phyloP scores from a whole-genome alignment of 495 filamentous ascomycete genomes.

The Tuber borchii region DNA sequence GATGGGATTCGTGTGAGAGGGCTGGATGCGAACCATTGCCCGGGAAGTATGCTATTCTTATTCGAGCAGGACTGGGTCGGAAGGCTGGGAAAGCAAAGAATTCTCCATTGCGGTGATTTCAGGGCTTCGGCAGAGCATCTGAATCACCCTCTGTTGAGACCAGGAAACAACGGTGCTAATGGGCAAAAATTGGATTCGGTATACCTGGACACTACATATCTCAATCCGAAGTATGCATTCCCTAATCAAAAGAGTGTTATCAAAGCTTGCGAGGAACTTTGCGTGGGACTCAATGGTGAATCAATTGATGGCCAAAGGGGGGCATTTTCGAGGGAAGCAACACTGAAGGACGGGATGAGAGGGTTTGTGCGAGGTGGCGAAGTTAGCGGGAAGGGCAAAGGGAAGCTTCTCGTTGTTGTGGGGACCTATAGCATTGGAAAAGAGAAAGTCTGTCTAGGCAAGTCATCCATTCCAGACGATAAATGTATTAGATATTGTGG shows the following conservation, averaged over 20 bases:
- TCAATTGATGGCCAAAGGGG: conserved; percentile 45
- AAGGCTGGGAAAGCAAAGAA: conserved; percentile 58
- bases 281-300: conserved; percentile 59
- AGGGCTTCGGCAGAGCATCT: conserved; percentile 83
- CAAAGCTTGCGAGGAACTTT: conserved; percentile 80
- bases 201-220: conserved; percentile 95
- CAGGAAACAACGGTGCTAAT: conserved; percentile 55
- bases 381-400: conserved; percentile 28
- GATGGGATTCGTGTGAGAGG: conserved; percentile 81
- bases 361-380: conserved; percentile 13
- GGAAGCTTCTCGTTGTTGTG: conserved; percentile 79
- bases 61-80: conserved; percentile 71
- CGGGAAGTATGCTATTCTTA: conserved; percentile 85
- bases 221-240: conserved; percentile 93
- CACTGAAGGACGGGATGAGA: conserved; percentile 49
- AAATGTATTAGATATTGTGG: conserved; percentile 61
- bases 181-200: conserved; percentile 89
- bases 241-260: conserved; percentile 83
- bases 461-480: conserved; percentile 76
- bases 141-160: conserved; percentile 69
- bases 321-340: conserved; percentile 49
- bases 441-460: conserved; percentile 87
- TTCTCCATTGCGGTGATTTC: conserved; percentile 95
- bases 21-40: conserved; percentile 96
- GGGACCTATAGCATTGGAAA: conserved; percentile 98